Evolutionary conservation across 768 basidiomycete species (phyloP).

Genomic region (Mycena capillaripes): DNA sequence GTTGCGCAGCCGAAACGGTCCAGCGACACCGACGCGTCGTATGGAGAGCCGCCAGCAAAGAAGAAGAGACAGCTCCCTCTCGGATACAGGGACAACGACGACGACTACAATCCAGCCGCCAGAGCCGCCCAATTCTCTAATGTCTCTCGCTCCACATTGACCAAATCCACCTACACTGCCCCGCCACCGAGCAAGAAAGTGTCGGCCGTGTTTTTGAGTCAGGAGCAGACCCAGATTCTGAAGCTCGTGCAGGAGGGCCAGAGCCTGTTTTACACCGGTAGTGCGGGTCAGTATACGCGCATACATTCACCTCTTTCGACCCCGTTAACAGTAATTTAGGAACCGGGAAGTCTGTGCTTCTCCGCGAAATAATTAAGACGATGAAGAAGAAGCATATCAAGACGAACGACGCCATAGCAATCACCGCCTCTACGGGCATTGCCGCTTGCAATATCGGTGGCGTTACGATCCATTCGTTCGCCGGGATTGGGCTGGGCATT

Average conservation of each 20-base stretch:
- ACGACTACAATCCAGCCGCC: slow-evolving; percentile 30
- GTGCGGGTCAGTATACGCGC: slow-evolving; percentile 79
- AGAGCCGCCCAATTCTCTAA: slow-evolving; percentile 41
- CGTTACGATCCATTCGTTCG: slow-evolving; percentile 94
- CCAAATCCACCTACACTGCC: slow-evolving; percentile 26
- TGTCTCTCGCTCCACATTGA: slow-evolving; percentile 27
- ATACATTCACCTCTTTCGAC: slow-evolving; percentile 20
- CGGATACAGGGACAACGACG: slow-evolving; percentile 35
- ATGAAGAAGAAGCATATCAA: slow-evolving; percentile 70
- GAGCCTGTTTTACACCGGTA: slow-evolving; percentile 96
- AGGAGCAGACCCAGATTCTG: slow-evolving; percentile 89
- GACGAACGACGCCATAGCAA: slow-evolving; percentile 81
- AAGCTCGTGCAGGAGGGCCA: slow-evolving; percentile 78
- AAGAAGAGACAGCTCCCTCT: slow-evolving; percentile 60
- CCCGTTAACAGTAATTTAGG: slow-evolving; percentile 61
- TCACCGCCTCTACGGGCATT: slow-evolving; percentile 97
- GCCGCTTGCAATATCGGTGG: slow-evolving; percentile 99
- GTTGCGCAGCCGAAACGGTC: slow-evolving; percentile 50
- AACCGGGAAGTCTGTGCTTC: slow-evolving; percentile 95
- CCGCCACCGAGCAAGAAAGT: slow-evolving; percentile 47
- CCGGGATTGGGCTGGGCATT: slow-evolving; percentile 90
- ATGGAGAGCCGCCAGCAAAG: slow-evolving; percentile 53
- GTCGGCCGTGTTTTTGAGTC: slow-evolving; percentile 74
- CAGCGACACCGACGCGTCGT: slow-evolving; percentile 43
- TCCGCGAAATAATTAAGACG: slow-evolving; percentile 89